A percentile compares a stretch with the other conserved stretches of the same genome.
Evolutionary conservation across 305 asterid genomes (phyloP).

Genomic region (Solanum aculeatissimum): DNA sequence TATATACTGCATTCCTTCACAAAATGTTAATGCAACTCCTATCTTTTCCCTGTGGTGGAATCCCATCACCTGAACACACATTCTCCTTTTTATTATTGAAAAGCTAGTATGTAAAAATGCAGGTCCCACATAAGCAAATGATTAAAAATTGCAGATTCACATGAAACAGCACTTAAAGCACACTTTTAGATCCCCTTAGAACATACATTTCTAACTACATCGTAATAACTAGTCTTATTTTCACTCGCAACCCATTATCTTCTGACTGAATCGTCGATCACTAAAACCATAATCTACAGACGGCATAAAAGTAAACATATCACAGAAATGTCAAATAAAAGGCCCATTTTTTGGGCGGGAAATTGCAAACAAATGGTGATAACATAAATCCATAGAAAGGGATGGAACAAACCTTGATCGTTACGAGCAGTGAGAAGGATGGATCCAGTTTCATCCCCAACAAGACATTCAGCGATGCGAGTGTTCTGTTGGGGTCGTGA

Average conservation of each 20-base stretch:
- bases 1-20: not conserved
- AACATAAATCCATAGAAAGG: not conserved
- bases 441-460: slow-evolving; percentile 74
- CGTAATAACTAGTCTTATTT: not conserved
- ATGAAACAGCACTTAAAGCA: not conserved
- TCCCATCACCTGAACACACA: not conserved
- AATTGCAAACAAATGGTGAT: not conserved
- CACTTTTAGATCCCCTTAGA: not conserved
- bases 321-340: not conserved
- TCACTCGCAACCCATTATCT: not conserved
- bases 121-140: not conserved
- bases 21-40: not conserved
- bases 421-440: slow-evolving; percentile 87
- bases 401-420: slow-evolving; percentile 57
- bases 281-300: not conserved
- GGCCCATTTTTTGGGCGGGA: not conserved
- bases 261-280: not conserved
- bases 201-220: not conserved
- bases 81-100: not conserved
- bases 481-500: slow-evolving; percentile 31
- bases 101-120: no score
- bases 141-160: not conserved
- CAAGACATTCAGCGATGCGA: slow-evolving; percentile 64
- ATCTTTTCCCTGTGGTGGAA: not conserved
- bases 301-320: not conserved